A percentile compares a stretch with the other conserved stretches of the same genome.
phyloP scores from a whole-genome alignment of 306 rosid species.

The Prinsepia uniflora region DNA sequence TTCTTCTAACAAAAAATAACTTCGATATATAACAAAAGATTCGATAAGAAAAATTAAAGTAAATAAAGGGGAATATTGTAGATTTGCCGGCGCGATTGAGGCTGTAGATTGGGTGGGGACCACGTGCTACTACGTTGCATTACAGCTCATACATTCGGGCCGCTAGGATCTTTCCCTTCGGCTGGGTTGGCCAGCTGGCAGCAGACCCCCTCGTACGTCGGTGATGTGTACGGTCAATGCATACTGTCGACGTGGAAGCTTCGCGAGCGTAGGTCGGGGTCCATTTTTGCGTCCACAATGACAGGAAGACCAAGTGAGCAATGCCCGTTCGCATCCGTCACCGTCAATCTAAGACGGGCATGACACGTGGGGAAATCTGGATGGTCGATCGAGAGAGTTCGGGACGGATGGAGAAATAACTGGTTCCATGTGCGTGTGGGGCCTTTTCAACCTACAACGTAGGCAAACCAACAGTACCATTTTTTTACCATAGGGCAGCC shows the following conservation, averaged over 20 bases:
- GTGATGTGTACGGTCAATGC: slow-evolving; percentile 2
- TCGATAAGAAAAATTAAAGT: too few species aligned
- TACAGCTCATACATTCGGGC: slow-evolving; percentile 20
- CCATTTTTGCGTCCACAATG: neutral
- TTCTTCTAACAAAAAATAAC: too few species aligned
- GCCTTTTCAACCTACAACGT: neutral
- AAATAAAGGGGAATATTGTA: neutral
- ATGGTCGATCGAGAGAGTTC: slow-evolving; percentile 33
- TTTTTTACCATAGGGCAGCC: neutral
- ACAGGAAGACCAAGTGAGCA: neutral
- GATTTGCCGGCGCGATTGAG: slow-evolving; percentile 30
- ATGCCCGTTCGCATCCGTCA: neutral
- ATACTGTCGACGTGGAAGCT: slow-evolving; percentile 23
- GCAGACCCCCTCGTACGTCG: slow-evolving; percentile 17
- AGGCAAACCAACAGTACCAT: slow-evolving; percentile 1
- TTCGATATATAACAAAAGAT: too few species aligned
- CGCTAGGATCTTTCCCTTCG: slow-evolving; percentile 1
- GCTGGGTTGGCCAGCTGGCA: neutral
- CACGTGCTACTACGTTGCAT: slow-evolving; percentile 32
- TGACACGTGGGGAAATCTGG: slow-evolving; percentile 39
- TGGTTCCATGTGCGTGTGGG: neutral
- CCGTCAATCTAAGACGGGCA: neutral
- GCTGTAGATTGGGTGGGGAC: slow-evolving; percentile 22
- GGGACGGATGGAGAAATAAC: slow-evolving; percentile 19
- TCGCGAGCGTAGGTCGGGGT: slow-evolving; percentile 6